A percentile compares a stretch with the other conserved stretches of the same genome.
phyloP scores from a whole-genome alignment of 2,329 filamentous ascomycete genomes.

The Colletotrichum theobromicola region DNA sequence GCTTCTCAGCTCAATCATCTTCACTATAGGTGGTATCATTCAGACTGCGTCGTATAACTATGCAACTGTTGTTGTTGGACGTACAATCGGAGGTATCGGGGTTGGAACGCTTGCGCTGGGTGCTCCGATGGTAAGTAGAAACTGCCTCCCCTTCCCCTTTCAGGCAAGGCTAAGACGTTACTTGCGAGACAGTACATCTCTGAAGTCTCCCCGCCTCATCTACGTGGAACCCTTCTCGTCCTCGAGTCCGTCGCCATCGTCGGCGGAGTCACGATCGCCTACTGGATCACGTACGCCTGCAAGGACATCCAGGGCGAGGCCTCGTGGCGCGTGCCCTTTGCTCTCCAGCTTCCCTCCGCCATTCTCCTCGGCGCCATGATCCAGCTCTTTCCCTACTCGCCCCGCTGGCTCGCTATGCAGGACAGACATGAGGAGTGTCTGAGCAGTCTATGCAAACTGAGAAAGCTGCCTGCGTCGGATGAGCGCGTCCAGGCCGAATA shows the following conservation, averaged over 20 bases:
- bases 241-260: conserved; percentile 58
- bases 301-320: conserved; percentile 43
- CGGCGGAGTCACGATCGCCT: conserved; percentile 56
- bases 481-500: conserved; percentile 50
- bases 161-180: not conserved
- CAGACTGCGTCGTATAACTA: conserved; percentile 32
- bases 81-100: conserved; percentile 34
- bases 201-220: conserved; percentile 40
- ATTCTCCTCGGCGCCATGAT: conserved; percentile 44
- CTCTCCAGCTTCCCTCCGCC: conserved; percentile 48
- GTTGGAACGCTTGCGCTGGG: conserved; percentile 31
- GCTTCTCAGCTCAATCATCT: conserved; percentile 41
- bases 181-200: conserved; percentile 33
- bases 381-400: conserved; percentile 49
- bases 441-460: conserved; percentile 38
- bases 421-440: conserved; percentile 43
- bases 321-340: conserved; percentile 51
- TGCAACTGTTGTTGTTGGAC: conserved; percentile 28
- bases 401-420: conserved; percentile 48
- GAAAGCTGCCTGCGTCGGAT: conserved; percentile 46
- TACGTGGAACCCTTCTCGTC: conserved; percentile 46
- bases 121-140: conserved; percentile 16
- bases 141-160: no score
- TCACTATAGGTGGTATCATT: conserved; percentile 47
- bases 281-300: conserved; percentile 60